Base-by-base conservation (phyloP, 176 grass and related monocot genomes). In the Saccharum spontaneum region DNA sequence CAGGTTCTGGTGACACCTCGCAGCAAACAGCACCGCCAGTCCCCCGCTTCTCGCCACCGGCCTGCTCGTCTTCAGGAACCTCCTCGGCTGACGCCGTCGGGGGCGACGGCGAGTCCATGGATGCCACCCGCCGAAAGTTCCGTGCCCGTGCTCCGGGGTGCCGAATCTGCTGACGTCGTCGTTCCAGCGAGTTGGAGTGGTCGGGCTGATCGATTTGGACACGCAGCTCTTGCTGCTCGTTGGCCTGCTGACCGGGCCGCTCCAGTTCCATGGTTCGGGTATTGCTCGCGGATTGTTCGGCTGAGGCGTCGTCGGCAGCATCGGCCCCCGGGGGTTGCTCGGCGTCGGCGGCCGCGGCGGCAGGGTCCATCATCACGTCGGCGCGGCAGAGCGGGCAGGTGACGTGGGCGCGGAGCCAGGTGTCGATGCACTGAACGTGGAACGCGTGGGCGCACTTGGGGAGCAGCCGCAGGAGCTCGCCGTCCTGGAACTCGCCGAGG, bases 371-470 rank as follows among this genome's bases (percentile, higher is more conserved):
- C 18, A 91, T 34, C 1, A 97, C 86, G 39, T 82, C 18, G 37
- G 93, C 83, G 65, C 93, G 97, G 87, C 97, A 99, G 68, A 99
- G 83, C 11, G 93, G 93, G 86, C 97, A 99, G 68, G 62, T 95
- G 63, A 99, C 88, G 76, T 99, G 93, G 24, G 86, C 71, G 9
- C 91, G 85, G 55, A 99, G 89, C 97, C 97, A 99, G n/a, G 90
- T 91, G 84, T 88, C 93, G 81, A 99, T 94, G 87, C 93, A 99
- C 52, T 68, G 70, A 18, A 89, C 79, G 59, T 99, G 97, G 88
- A 99, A 99, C 15, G 91, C 93, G 70, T 99, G 97, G 38, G 84
- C 90, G 79, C 97, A 99, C 81, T 86, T 92, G 28, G 97, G 93
- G 18, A 99, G 94, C 20, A 94, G 79, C 75, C 97, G 91, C n/a